Conservation (phyloP, 169 alveolate species). For the Eimeria falciformis region DNA sequence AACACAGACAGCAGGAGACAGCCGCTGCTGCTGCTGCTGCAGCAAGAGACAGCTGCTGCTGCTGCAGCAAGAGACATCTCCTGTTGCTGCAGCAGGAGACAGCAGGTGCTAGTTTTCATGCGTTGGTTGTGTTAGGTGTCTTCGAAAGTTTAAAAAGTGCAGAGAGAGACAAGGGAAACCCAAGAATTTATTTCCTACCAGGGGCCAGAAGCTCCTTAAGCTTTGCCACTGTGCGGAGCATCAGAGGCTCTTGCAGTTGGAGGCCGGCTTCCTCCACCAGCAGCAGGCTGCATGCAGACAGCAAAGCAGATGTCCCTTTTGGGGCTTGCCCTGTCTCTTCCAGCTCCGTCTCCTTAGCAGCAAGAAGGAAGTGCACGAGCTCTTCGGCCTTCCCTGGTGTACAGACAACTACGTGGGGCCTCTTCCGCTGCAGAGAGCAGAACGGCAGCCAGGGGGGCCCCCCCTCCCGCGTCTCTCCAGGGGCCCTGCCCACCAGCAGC, state of each 20-base stretch:
- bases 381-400: constrained; percentile 74
- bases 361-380: constrained; percentile 10
- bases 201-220: constrained; percentile 14
- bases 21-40: not conserved
- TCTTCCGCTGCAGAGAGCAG: not conserved
- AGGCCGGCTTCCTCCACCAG: constrained; percentile 56
- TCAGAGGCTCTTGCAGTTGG: constrained; percentile 43
- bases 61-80: no score
- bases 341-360: not conserved
- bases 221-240: constrained; percentile 8
- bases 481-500: constrained; percentile 46
- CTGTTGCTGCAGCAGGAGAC: no score
- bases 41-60: no score
- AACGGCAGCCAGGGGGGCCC: constrained; percentile 59
- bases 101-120: no score
- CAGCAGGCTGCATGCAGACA: constrained; percentile 16
- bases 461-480: constrained; percentile 41
- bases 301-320: not conserved
- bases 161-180: no score
- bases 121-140: no score
- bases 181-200: not conserved
- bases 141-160: no score
- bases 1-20: not conserved
- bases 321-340: not conserved
- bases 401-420: constrained; percentile 70